Evolutionary conservation across 495 filamentous ascomycete species (phyloP), one percentile per base, ranked within the genome.

Genomic region (Staphylotrichum longicolle): DNA sequence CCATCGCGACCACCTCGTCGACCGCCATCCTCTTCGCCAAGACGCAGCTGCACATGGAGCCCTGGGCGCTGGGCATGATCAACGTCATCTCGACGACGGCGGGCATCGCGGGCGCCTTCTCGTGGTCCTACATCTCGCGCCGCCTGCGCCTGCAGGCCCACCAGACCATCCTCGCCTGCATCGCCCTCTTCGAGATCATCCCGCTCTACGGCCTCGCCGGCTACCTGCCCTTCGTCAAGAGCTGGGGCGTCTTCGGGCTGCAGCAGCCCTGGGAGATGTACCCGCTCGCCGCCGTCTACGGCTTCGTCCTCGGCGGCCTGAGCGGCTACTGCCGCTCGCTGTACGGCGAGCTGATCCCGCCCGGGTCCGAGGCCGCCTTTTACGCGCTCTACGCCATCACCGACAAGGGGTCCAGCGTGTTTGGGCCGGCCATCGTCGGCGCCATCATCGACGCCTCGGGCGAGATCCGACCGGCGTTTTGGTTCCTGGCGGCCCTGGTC

Each of bases 211-310:
- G 91, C 0, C 82, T 98, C 3, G 73, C 96, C 11, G 93, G 93
- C 0, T 98, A 93, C 68, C 80, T 98, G 27, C 91, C 93, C 3
- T 85, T 91, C 6, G 83, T 98, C 58, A 78, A 85, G 66, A 78
- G 78, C 27, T 81, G 87, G 69, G 93, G 93, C 0, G 83, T 88
- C 11, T 77, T 93, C 40, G 94, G 94, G 4, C 81, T 98, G 33
- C 93, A 96, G 68, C 87, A 91, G 65, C 89, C 88, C 10, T 96
- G 92, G 91, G 94, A 98, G 70, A 96, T 98, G 91, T 98, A 94
- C 70, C 90, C 91, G 3, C 77, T 98, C 3, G 91, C 91, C 0
- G 88, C 88, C 6, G 82, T 98, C 49, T 98, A 97, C 68, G 94
- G 94, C 3, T 83, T 98, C 57, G 92, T 97, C 4, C 85, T 98